These are phyloP conservation scores for Cladosporium sp. DNA, from an alignment of 2,329 filamentous ascomycete species.

Conservation along the genomic window DNA sequence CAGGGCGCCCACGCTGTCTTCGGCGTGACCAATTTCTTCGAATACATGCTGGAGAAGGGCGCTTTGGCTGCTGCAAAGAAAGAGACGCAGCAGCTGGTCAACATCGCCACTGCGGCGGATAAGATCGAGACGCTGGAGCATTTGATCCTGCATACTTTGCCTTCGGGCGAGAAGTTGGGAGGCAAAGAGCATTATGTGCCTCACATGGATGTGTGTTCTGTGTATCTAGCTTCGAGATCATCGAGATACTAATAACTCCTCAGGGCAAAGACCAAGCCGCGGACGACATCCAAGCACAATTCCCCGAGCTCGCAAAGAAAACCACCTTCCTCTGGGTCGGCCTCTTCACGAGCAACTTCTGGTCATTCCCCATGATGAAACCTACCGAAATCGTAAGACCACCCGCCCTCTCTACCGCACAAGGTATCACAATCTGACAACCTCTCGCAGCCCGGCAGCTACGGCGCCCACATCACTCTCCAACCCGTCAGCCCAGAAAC, in stretches of 20 bases:
- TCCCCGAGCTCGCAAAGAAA: constrained; percentile 24
- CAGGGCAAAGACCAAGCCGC: constrained; percentile 25
- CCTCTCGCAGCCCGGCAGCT: constrained; percentile 3
- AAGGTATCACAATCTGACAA: background rate
- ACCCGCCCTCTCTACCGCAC: background rate
- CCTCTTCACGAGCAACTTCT: constrained; percentile 25
- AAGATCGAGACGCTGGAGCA: constrained; percentile 20
- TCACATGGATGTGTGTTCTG: constrained; percentile 8
- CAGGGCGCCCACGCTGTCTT: constrained; percentile 24
- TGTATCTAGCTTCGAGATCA: background rate
- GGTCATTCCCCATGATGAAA: constrained; percentile 9
- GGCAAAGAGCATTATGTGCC: constrained; percentile 16
- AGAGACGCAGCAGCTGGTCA: constrained; percentile 24
- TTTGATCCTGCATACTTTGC: constrained; percentile 23
- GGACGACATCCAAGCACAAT: constrained; percentile 21
- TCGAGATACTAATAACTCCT: background rate
- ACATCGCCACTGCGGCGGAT: constrained; percentile 23
- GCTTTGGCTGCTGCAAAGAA: constrained; percentile 19
- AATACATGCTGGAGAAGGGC: constrained; percentile 20
- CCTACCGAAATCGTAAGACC: constrained; percentile 20
- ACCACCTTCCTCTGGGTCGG: constrained; percentile 28
- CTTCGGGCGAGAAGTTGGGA: constrained; percentile 17
- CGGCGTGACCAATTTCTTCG: constrained; percentile 26
- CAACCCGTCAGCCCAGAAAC: constrained; percentile 17
- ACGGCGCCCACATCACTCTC: constrained; percentile 17